phyloP scores from a whole-genome alignment of 495 filamentous ascomycete genomes.

The Tricharina praecox region DNA sequence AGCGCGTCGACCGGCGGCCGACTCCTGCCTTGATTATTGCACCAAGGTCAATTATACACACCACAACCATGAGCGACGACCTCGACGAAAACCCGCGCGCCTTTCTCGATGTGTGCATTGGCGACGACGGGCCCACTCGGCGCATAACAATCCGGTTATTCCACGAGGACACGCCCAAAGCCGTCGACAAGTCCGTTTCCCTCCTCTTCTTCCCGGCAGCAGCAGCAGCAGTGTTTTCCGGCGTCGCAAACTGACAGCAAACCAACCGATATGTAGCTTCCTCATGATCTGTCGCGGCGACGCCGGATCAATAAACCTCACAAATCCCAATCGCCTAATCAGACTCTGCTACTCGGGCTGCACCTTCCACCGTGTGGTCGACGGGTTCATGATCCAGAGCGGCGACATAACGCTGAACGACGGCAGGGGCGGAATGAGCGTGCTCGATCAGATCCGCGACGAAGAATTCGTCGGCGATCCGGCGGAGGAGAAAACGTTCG shows the following conservation, averaged over 20 bases:
- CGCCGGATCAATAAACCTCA: constrained; percentile 39
- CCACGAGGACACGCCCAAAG: constrained; percentile 31
- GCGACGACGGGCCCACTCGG: constrained; percentile 12
- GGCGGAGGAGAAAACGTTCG: constrained; percentile 41
- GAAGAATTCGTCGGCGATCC: constrained; percentile 21
- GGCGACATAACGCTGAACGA: constrained; percentile 32
- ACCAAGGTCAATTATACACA: too few species aligned
- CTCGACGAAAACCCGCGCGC: not conserved
- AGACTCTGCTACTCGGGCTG: constrained; percentile 26
- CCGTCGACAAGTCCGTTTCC: constrained; percentile 41
- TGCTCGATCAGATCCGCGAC: constrained; percentile 26
- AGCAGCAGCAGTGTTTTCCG: too few species aligned
- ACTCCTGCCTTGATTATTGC: too few species aligned
- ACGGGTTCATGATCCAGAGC: constrained; percentile 34
- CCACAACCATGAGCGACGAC: too few species aligned
- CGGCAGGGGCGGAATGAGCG: constrained; percentile 31
- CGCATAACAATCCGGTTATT: constrained; percentile 34
- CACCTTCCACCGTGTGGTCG: constrained; percentile 32
- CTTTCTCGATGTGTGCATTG: not conserved
- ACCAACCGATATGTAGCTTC: constrained; percentile 32
- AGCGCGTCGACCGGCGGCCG: too few species aligned
- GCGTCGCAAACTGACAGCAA: too few species aligned
- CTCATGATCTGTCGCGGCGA: constrained; percentile 23
- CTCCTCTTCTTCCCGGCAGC: not conserved
- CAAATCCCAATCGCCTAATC: constrained; percentile 32